These are phyloP conservation scores for Piromyces finnis DNA, from an alignment of 192 early-diverging fungal genomes.

Conservation along the genomic window DNA sequence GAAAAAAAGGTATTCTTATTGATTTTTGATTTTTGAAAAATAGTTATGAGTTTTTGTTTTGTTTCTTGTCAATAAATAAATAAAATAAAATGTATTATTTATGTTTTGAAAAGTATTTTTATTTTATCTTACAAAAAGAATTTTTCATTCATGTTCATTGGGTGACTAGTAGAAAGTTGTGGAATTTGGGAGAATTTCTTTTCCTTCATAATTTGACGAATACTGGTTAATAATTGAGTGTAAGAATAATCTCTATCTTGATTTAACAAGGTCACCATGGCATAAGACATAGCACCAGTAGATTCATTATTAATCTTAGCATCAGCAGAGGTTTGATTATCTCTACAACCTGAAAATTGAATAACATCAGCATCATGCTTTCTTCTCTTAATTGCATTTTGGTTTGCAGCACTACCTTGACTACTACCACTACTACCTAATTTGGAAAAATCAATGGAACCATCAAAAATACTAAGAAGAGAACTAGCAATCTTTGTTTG, in stretches of 20 bases:
- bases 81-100: no score
- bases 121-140: slow-evolving; percentile 46
- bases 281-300: slow-evolving; percentile 48
- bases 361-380: slow-evolving; percentile 27
- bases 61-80: no score
- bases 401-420: neutral
- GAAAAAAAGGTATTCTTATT: no score
- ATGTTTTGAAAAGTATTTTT: no score
- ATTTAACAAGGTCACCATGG: slow-evolving; percentile 29
- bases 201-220: slow-evolving; percentile 39
- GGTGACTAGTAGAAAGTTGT: slow-evolving; percentile 50
- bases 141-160: slow-evolving; percentile 44
- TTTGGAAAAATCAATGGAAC: neutral
- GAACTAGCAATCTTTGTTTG: no score
- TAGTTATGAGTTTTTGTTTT: no score
- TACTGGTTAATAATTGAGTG: slow-evolving; percentile 42
- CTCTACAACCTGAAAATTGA: slow-evolving; percentile 41
- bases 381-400: neutral
- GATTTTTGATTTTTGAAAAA: no score
- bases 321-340: slow-evolving; percentile 48
- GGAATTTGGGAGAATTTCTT: slow-evolving; percentile 60
- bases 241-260: slow-evolving; percentile 44
- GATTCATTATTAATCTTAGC: slow-evolving; percentile 41
- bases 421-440: no score
- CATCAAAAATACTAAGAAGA: slow-evolving; percentile 5